phyloP scores from a whole-genome alignment of 164 flowering plant species.

The Vitis vinifera region DNA sequence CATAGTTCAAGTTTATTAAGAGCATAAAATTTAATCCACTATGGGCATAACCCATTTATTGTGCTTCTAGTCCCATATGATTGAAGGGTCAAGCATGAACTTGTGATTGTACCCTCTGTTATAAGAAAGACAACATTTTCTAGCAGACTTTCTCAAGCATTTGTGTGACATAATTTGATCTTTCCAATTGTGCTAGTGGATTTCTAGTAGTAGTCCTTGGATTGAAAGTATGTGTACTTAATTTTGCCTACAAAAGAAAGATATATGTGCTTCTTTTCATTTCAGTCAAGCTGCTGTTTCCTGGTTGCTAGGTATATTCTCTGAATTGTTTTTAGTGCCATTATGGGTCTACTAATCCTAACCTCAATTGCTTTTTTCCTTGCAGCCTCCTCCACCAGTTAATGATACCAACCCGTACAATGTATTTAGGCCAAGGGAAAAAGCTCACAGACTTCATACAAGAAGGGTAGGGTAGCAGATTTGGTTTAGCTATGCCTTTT shows the following conservation, averaged over 20 bases:
- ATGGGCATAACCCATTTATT: too few relatives aligned
- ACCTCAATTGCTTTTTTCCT: constrained; percentile 3
- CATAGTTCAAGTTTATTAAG: background rate
- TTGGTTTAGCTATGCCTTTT: constrained; percentile 2
- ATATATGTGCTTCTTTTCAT: too few relatives aligned
- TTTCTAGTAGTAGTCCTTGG: too few relatives aligned
- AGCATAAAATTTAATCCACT: background rate
- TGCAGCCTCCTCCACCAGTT: constrained; percentile 98
- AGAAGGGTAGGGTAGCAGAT: constrained; percentile 66
- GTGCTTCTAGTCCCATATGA: too few relatives aligned
- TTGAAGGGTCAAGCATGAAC: too few relatives aligned
- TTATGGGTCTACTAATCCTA: constrained; percentile 12
- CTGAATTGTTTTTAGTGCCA: background rate
- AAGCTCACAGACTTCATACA: constrained; percentile 94
- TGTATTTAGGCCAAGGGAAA: constrained; percentile 99
- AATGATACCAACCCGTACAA: constrained; percentile 98
- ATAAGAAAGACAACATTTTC: too few relatives aligned
- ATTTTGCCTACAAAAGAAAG: background rate
- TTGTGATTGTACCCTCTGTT: too few relatives aligned
- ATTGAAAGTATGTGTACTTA: background rate
- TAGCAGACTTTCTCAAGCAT: too few relatives aligned
- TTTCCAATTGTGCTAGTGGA: too few relatives aligned
- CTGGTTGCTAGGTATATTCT: too few relatives aligned
- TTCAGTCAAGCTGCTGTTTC: too few relatives aligned
- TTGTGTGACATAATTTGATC: too few relatives aligned